These are phyloP conservation scores for Oemleria cerasiformis DNA, from an alignment of 306 rosid genomes.

Conservation along the genomic window DNA sequence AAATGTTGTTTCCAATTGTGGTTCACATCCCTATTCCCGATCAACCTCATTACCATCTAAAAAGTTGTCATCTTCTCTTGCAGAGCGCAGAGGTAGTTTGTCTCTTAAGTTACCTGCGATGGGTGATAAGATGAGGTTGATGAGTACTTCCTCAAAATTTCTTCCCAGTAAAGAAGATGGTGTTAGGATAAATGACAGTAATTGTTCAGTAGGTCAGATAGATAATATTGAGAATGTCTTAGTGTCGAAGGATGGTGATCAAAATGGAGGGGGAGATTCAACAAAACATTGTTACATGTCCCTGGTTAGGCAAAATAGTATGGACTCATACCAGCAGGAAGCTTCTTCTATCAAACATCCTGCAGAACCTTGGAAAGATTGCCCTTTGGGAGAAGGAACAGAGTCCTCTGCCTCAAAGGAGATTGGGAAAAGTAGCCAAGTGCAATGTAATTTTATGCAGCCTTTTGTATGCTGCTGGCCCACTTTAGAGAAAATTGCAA, in stretches of 20 bases:
- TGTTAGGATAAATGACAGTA: constrained; percentile 25
- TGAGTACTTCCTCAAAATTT: constrained; percentile 35
- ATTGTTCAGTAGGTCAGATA: constrained; percentile 34
- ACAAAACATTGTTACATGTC: constrained; percentile 30
- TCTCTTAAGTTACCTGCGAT: constrained; percentile 67
- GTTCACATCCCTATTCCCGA: constrained; percentile 43
- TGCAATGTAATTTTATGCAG: constrained; percentile 24
- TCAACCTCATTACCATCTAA: constrained; percentile 46
- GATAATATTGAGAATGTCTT: constrained; percentile 28
- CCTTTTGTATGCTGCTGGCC: constrained; percentile 74
- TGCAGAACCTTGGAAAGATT: constrained; percentile 28
- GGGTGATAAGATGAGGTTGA: constrained; percentile 43
- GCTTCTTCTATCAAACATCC: constrained; percentile 29
- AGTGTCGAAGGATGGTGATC: constrained; percentile 31
- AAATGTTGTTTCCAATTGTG: constrained; percentile 31
- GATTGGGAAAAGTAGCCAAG: constrained; percentile 34
- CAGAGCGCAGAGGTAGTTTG: constrained; percentile 82
- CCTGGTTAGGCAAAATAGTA: constrained; percentile 19
- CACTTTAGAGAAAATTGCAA: constrained; percentile 57
- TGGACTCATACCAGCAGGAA: constrained; percentile 29
- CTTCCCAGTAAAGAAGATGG: constrained; percentile 35
- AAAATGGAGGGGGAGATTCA: constrained; percentile 37
- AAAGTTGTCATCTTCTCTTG: constrained; percentile 74
- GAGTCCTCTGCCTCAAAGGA: constrained; percentile 37
- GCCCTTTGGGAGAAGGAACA: constrained; percentile 26